phyloP scores from a whole-genome alignment of 495 filamentous ascomycete genomes.

The Aspergillus sclerotioniger region DNA sequence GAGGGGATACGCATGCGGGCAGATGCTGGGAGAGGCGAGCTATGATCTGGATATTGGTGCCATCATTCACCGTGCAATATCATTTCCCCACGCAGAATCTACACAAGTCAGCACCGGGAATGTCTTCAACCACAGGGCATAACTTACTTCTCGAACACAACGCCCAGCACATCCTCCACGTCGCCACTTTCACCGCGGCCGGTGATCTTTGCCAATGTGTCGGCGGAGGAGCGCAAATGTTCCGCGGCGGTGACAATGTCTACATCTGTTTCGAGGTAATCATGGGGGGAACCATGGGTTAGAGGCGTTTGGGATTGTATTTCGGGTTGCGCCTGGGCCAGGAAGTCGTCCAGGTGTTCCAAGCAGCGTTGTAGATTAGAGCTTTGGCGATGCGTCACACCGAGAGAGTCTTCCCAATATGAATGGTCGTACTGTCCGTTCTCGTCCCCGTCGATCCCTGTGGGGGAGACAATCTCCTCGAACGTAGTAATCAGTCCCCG shows the following conservation, averaged over 20 bases:
- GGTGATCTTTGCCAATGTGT: slow-evolving; percentile 78
- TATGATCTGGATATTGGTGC: neutral
- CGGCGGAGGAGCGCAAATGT: slow-evolving; percentile 77
- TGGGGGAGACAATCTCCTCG: slow-evolving; percentile 64
- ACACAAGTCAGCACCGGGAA: slow-evolving; percentile 11
- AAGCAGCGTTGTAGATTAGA: slow-evolving; percentile 73
- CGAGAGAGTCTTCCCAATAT: slow-evolving; percentile 80
- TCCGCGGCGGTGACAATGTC: slow-evolving; percentile 97
- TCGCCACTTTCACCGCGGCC: slow-evolving; percentile 84
- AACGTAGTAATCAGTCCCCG: slow-evolving; percentile 67
- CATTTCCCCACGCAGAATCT: slow-evolving; percentile 74
- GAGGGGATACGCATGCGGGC: neutral
- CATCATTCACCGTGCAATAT: slow-evolving; percentile 7
- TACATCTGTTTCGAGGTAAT: slow-evolving; percentile 41
- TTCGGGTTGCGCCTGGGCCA: slow-evolving; percentile 28
- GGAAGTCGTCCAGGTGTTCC: slow-evolving; percentile 66
- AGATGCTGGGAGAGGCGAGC: neutral
- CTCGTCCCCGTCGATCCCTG: slow-evolving; percentile 37
- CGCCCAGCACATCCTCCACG: slow-evolving; percentile 94
- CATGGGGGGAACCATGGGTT: slow-evolving; percentile 28
- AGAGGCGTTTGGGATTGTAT: neutral
- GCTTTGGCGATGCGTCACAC: slow-evolving; percentile 86
- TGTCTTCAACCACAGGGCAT: slow-evolving; percentile 5
- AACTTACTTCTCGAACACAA: slow-evolving; percentile 92
- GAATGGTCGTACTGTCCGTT: slow-evolving; percentile 44